Base-by-base conservation (phyloP, 495 filamentous ascomycete species). In the Penicillium malachiteum region DNA sequence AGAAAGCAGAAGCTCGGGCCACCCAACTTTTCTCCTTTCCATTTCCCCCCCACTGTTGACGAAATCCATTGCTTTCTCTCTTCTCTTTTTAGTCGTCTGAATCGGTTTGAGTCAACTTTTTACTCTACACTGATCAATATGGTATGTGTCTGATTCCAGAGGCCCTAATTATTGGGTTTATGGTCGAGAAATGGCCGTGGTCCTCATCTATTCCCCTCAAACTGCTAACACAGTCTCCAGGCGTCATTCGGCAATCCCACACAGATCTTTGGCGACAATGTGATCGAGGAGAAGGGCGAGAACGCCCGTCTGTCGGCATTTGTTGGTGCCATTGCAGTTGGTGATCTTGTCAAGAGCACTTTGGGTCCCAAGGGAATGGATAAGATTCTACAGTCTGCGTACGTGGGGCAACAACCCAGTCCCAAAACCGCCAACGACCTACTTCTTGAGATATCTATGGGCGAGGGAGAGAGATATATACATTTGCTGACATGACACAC, bases 331-430 rank as follows among this genome's bases (percentile, higher is more conserved):
- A 97, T 98, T 67, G 94, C 94, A 31, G 93, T 98, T 38, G 94
- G 94, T 42, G 95, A 97, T 69, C 71, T 96, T 63, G 94, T 98
- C 21, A 98, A 98, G 83, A 94, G 89, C 69, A 98, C 94, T 8
- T 78, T 98, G 12, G 94, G 94, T 11, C 95, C 94, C 2, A 97
- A 97, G 78, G 94, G 94, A 63, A 97, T 97, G 95, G 95, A 98
- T 78, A 97, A 98, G 80, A 98, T 98, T 72, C 76, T 97, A 71
- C 94, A 97, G 71, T 97, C 92, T 75, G 95, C 92, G 88, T 96
- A 83, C 40, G 84, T 80, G 56, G 26, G 39, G 63, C 63, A 59
- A 60, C 21, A 26, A 26, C 4, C 21, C 21, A 26, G 21, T 56
- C 40, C n/a, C 17, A 34, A 37, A 33, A 63, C 21, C 49, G 4